phyloP scores from a whole-genome alignment of 768 basidiomycete species.

The Boletus patriciae region DNA sequence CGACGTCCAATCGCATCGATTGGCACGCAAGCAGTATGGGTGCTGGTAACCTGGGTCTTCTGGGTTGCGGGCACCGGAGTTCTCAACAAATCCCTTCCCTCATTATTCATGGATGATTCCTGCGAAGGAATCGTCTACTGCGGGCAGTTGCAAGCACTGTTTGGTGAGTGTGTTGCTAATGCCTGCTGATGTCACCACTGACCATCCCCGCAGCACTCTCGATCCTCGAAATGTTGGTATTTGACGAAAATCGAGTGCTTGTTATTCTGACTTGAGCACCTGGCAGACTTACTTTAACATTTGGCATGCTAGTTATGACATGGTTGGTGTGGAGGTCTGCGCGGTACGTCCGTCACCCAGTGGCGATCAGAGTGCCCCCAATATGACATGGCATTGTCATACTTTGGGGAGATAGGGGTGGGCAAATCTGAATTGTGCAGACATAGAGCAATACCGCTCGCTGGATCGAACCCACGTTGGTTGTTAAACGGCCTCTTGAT shows the following conservation, averaged over 20 bases:
- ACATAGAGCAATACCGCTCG: background rate
- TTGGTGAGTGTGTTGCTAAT: constrained; percentile 38
- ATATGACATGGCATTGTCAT: constrained; percentile 17
- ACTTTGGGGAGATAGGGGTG: constrained; percentile 1
- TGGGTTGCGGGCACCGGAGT: constrained; percentile 60
- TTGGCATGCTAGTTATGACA: constrained; percentile 45
- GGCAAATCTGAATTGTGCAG: constrained; percentile 6
- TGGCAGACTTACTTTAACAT: constrained; percentile 46
- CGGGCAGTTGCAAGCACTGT: constrained; percentile 53
- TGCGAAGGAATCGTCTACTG: constrained; percentile 53
- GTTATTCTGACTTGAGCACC: constrained; percentile 9
- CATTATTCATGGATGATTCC: constrained; percentile 38
- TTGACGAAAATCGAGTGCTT: background rate
- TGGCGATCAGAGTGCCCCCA: constrained; percentile 26
- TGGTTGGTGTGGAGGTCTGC: constrained; percentile 58
- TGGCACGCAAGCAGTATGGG: constrained; percentile 60
- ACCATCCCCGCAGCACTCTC: constrained; percentile 41
- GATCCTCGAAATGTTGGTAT: constrained; percentile 51
- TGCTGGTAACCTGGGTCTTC: constrained; percentile 55
- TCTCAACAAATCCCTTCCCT: constrained; percentile 50
- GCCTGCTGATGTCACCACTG: background rate
- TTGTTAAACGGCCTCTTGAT: background rate
- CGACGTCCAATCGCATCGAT: constrained; percentile 53
- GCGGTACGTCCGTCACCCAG: constrained; percentile 36
- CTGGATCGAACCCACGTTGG: background rate